Percentiles rank a stretch among this genome's conserved stretches.
These are phyloP conservation scores for Colletotrichum kahawae DNA, from an alignment of 2,329 filamentous ascomycete genomes.

Conservation along the genomic window DNA sequence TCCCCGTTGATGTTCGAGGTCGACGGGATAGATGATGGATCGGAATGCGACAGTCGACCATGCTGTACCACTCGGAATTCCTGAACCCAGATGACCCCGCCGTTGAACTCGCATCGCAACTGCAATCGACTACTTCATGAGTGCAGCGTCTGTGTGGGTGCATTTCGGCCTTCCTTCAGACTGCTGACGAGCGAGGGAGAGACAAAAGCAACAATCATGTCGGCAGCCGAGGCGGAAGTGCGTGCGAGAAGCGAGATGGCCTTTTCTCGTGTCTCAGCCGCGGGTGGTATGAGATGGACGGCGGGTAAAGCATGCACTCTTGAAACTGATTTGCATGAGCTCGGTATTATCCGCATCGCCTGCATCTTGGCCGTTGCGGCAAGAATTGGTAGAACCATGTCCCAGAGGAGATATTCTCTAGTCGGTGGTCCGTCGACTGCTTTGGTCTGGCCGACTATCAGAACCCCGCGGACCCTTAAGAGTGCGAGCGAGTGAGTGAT, in stretches of 20 bases:
- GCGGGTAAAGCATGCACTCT: neutral
- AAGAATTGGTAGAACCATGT: neutral
- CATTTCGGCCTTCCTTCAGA: neutral
- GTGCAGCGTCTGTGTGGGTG: slow-evolving; percentile 7
- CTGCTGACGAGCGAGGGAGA: neutral
- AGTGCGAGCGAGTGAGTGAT: neutral
- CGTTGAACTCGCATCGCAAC: neutral
- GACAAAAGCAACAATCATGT: neutral
- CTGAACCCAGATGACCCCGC: neutral
- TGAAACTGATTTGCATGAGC: neutral
- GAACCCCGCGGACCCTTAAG: neutral
- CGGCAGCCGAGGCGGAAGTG: neutral
- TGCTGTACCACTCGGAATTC: neutral
- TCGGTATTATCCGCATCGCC: neutral
- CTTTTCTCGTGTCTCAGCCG: slow-evolving; percentile 4
- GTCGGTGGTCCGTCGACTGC: neutral
- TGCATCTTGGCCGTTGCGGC: neutral
- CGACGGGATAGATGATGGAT: neutral
- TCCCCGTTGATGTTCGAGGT: neutral
- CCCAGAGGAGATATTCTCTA: neutral
- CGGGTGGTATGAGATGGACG: neutral
- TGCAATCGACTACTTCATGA: neutral
- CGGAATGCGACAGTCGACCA: neutral
- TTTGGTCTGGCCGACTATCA: neutral
- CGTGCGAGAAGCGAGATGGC: slow-evolving; percentile 1